Conservation (phyloP, 495 filamentous ascomycete genomes). For the Sordaria brevicollis region DNA sequence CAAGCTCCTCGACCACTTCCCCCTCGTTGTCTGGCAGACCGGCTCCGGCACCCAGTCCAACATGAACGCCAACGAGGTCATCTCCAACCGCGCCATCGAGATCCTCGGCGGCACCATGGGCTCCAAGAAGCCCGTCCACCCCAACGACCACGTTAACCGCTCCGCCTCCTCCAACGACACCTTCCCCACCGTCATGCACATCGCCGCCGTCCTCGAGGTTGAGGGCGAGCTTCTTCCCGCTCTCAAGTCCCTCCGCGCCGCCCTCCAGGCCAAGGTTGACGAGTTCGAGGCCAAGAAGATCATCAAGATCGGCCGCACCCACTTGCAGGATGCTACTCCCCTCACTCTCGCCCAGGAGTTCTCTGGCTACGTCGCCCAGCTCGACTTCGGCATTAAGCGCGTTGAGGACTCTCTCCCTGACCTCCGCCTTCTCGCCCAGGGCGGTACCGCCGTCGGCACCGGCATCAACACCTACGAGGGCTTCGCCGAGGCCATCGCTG, state of each 20-base stretch:
- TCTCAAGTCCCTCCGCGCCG: constrained; percentile 67
- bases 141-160: constrained; percentile 99
- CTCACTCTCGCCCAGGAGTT: constrained; percentile 96
- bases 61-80: constrained; percentile 99
- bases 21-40: constrained; percentile 97
- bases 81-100: constrained; percentile 98
- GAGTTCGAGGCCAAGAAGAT: constrained; percentile 72
- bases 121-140: constrained; percentile 94
- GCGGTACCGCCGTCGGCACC: constrained; percentile 93
- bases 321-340: constrained; percentile 95
- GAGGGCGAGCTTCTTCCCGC: constrained; percentile 76
- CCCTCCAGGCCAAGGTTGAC: constrained; percentile 81
- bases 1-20: constrained; percentile 96
- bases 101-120: constrained; percentile 91
- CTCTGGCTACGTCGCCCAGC: constrained; percentile 91
- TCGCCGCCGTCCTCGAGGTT: constrained; percentile 89
- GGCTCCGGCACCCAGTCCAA: constrained; percentile 98
- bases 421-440: constrained; percentile 81
- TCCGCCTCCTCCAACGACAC: constrained; percentile 98
- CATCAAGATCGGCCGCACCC: constrained; percentile 98
- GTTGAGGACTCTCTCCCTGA: constrained; percentile 74
- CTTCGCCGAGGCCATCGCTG: constrained; percentile 85
- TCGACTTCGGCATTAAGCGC: constrained; percentile 81
- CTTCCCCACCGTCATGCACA: constrained; percentile 99
- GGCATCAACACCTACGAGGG: constrained; percentile 96